These are phyloP conservation scores for Malassezia slooffiae DNA, from an alignment of 1,284 basidiomycete species.

Conservation along the genomic window DNA sequence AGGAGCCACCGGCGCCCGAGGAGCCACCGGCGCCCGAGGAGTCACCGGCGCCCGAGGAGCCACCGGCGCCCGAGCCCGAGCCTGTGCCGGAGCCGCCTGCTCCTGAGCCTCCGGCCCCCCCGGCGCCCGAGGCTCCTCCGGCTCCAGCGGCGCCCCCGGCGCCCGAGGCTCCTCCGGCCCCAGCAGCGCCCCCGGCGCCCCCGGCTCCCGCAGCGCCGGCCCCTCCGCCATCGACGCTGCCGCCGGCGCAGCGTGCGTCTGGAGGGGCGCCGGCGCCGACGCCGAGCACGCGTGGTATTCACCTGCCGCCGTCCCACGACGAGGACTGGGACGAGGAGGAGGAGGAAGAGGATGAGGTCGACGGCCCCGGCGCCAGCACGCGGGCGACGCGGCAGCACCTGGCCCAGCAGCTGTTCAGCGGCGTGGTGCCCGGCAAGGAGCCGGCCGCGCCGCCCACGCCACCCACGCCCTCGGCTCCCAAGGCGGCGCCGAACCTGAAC, in stretches of 20 bases:
- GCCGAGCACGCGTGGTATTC: constrained; percentile 18
- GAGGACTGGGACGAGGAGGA: constrained; percentile 44
- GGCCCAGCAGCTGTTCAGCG: constrained; percentile 42
- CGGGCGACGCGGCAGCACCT: constrained; percentile 42
- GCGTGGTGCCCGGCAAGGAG: constrained; percentile 30
- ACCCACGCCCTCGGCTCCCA: constrained; percentile 44
- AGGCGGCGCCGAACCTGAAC: constrained; percentile 28
- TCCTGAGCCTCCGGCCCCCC: constrained; percentile 10
- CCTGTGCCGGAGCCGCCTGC: constrained; percentile 13
- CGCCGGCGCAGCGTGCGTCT: constrained; percentile 23
- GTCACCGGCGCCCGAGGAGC: neutral
- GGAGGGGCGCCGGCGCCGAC: constrained; percentile 12
- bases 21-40: constrained; percentile 15
- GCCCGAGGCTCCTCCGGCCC: constrained; percentile 19
- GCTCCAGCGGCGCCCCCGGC: constrained; percentile 21
- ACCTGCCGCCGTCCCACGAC: constrained; percentile 32
- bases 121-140: constrained; percentile 9
- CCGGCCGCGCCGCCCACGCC: constrained; percentile 26
- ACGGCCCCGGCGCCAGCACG: constrained; percentile 35
- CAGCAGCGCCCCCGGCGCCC: neutral
- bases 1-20: neutral
- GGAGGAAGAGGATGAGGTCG: constrained; percentile 40
- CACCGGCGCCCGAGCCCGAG: constrained; percentile 11
- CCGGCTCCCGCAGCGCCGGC: neutral
- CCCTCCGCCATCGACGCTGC: neutral